phyloP scores from a whole-genome alignment of 2,329 filamentous ascomycete species.

The Xylariaceae sp. region DNA sequence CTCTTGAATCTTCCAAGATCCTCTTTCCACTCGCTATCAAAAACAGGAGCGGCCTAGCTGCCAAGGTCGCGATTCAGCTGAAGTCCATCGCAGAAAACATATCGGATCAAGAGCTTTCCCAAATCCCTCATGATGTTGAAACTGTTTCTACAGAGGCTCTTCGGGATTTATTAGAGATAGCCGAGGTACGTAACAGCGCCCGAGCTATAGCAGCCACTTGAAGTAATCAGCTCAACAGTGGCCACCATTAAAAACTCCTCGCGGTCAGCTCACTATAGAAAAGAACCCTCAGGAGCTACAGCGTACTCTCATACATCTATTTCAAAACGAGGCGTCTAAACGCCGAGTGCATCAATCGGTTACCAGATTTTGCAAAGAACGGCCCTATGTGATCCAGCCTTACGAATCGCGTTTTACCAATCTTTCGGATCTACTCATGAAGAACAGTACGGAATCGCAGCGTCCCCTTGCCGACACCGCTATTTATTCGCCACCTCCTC shows the following conservation, averaged over 20 bases:
- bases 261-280: not conserved
- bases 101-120: conserved; percentile 1
- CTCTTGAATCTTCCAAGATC: not conserved
- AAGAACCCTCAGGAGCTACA: not conserved
- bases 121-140: conserved; percentile 1
- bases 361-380: conserved; percentile 7
- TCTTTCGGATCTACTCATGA: conserved; percentile 1
- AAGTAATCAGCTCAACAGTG: not conserved
- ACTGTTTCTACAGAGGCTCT: not conserved
- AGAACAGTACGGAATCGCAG: not conserved
- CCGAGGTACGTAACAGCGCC: conserved; percentile 3
- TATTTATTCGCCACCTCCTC: conserved; percentile 1
- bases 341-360: not conserved
- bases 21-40: not conserved
- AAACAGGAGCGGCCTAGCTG: not conserved
- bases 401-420: conserved; percentile 1
- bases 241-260: not conserved
- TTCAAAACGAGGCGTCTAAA: not conserved
- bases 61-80: not conserved
- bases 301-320: not conserved
- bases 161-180: conserved; percentile 3
- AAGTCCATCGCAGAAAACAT: conserved; percentile 4
- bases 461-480: not conserved
- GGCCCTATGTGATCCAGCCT: not conserved
- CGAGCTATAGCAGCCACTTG: not conserved